Evolutionary conservation across 129 eudicot genomes (phyloP).

Genomic region (Chrysanthemum seticuspe): DNA sequence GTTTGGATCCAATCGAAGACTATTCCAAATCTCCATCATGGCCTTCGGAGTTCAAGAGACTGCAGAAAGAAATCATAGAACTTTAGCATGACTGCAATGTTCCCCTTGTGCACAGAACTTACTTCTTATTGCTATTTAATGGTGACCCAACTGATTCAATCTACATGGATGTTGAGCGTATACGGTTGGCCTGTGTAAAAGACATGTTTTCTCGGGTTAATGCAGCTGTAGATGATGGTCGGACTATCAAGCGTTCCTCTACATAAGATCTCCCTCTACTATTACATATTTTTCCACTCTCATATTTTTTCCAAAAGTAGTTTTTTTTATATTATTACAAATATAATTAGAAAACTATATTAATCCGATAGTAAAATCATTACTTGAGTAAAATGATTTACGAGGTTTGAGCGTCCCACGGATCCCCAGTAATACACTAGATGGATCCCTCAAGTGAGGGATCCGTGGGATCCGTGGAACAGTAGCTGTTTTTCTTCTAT

Average conservation of each 20-base stretch:
- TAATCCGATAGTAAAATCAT: too few species aligned
- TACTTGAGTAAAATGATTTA: too few species aligned
- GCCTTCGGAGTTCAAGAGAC: slow-evolving; percentile 66
- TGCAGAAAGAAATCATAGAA: slow-evolving; percentile 67
- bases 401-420: too few species aligned
- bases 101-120: slow-evolving; percentile 77
- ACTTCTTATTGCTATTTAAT: slow-evolving; percentile 73
- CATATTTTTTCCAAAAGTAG: too few species aligned
- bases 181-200: slow-evolving; percentile 66
- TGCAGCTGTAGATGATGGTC: slow-evolving; percentile 51
- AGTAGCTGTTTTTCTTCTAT: too few species aligned
- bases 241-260: slow-evolving; percentile 55
- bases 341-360: too few species aligned
- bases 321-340: too few species aligned
- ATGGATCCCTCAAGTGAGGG: too few species aligned
- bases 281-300: too few species aligned
- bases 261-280: slow-evolving; percentile 41
- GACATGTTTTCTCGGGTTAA: slow-evolving; percentile 59
- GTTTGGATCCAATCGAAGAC: slow-evolving; percentile 84
- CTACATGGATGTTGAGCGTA: slow-evolving; percentile 88
- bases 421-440: too few species aligned
- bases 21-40: slow-evolving; percentile 42
- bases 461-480: too few species aligned
- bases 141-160: slow-evolving; percentile 80
- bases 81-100: slow-evolving; percentile 84